Conservation (phyloP, 176 grass and related monocot genomes). For the Musa beccarii region DNA sequence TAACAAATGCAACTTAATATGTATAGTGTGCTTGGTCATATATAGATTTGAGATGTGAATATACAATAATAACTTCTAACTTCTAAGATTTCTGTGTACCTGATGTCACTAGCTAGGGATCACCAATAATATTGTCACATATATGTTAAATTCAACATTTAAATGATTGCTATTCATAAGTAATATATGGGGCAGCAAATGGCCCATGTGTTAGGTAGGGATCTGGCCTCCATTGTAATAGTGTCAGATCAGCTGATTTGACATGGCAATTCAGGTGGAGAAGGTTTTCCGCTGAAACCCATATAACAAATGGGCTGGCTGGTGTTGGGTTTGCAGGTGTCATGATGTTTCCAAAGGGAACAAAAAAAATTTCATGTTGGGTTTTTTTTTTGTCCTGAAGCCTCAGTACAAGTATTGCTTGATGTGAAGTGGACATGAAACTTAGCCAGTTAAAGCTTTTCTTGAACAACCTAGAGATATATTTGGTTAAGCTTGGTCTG, state of each 20-base stretch:
- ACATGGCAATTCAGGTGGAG: background rate
- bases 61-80: too few relatives aligned
- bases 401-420: background rate
- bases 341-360: background rate
- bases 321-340: background rate
- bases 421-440: background rate
- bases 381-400: background rate
- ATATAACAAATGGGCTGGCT: background rate
- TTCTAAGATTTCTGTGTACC: too few relatives aligned
- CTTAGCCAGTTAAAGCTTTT: background rate
- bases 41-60: background rate
- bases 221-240: background rate
- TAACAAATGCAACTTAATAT: constrained; percentile 15
- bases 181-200: background rate
- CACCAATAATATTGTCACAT: background rate
- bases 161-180: background rate
- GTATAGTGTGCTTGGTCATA: background rate
- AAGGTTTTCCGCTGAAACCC: background rate
- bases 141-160: background rate
- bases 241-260: background rate
- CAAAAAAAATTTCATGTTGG: background rate
- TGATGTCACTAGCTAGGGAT: too few relatives aligned
- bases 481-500: background rate
- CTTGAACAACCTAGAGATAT: background rate
- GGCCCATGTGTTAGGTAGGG: background rate